These are phyloP conservation scores for Aleurites moluccanus DNA, from an alignment of 441 rosid species.

Conservation along the genomic window DNA sequence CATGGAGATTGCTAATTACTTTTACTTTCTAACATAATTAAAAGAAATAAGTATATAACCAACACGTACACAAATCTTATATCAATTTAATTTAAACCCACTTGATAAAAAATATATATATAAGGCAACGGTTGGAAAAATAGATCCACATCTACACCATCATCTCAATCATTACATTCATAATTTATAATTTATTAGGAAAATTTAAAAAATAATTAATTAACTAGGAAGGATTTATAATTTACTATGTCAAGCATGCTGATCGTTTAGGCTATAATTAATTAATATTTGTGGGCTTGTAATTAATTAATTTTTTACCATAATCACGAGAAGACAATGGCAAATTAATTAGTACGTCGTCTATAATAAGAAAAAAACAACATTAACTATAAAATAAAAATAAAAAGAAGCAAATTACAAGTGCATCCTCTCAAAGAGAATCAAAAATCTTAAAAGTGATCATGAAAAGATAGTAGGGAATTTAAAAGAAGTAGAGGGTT, in stretches of 20 bases:
- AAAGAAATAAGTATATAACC: neutral
- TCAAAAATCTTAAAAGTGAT: neutral
- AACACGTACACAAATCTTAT: neutral
- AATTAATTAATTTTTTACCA: no score
- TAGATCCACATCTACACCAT: neutral
- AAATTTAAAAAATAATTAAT: no score
- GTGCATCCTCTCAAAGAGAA: neutral
- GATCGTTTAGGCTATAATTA: no score
- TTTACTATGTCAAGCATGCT: no score
- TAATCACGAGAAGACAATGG: slow-evolving; percentile 16
- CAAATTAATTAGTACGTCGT: neutral
- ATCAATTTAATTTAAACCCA: neutral
- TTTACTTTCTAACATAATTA: neutral
- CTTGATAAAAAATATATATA: neutral
- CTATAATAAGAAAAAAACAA: no score
- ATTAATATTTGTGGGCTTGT: no score
- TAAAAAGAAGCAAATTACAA: neutral
- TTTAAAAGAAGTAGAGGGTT: neutral
- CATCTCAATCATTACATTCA: neutral
- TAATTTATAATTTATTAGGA: no score
- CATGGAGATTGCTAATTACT: neutral
- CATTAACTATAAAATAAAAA: neutral
- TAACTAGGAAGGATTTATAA: no score
- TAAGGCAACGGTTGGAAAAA: neutral
- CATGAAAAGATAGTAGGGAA: slow-evolving; percentile 24